Conservation (phyloP, 2,329 filamentous ascomycete genomes). For the Cercospora zeina region DNA sequence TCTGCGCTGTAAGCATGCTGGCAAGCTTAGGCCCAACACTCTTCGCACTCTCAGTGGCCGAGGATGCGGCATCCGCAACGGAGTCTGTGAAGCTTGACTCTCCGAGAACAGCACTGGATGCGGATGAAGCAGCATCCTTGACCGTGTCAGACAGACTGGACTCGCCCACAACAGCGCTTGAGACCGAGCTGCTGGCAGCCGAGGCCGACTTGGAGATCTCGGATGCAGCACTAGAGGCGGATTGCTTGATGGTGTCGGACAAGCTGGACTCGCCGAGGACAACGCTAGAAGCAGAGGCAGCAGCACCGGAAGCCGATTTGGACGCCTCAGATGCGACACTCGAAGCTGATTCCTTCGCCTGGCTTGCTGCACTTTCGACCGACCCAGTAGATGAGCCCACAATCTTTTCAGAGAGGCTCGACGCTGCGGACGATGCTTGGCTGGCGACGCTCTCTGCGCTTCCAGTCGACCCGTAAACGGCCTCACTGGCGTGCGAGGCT, state of each 20-base stretch:
- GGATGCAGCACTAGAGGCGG: conserved; percentile 16
- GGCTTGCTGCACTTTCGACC: conserved; percentile 54
- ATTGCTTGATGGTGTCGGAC: conserved; percentile 21
- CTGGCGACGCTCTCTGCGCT: conserved; percentile 56
- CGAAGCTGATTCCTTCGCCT: conserved; percentile 46
- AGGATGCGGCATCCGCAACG: conserved; percentile 36
- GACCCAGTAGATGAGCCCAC: conserved; percentile 43
- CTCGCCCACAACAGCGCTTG: conserved; percentile 22
- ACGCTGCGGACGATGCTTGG: conserved; percentile 47
- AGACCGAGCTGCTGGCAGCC: conserved; percentile 15
- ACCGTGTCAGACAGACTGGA: conserved; percentile 21
- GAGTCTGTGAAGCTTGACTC: conserved; percentile 34
- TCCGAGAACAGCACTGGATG: conserved; percentile 33
- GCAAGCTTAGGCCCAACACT: conserved; percentile 30
- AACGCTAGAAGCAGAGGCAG: conserved; percentile 19
- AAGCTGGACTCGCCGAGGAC: conserved; percentile 21
- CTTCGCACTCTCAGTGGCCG: conserved; percentile 20
- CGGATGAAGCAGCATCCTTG: conserved; percentile 31
- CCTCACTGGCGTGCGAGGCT: conserved; percentile 37
- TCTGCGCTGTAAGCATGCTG: conserved; percentile 29
- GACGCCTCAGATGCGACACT: conserved; percentile 25
- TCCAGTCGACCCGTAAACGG: conserved; percentile 40
- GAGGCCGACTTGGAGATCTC: not conserved
- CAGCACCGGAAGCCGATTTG: conserved; percentile 18
- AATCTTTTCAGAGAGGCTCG: conserved; percentile 25